Evolutionary conservation across 352 stramenopile species (phyloP), one percentile per base, ranked within the genome.

Genomic region (Phytophthora syringae): DNA sequence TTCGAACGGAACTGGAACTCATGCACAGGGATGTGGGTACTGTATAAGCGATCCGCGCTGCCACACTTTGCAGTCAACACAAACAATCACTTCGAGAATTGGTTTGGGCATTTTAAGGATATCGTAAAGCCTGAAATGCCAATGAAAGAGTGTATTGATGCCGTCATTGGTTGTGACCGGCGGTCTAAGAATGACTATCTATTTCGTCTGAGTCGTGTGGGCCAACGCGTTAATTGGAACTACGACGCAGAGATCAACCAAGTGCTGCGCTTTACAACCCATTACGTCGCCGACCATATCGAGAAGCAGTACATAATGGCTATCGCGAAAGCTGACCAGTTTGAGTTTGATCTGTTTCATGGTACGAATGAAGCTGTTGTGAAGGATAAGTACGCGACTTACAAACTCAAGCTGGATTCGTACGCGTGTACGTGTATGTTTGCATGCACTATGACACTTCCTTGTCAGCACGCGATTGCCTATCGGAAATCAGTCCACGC

Each of bases 71-170:
- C 25, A 5, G 66, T 67, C 2, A 55, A 74, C 45, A 76, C 67
- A 0, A 74, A 80, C 59, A 80, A 80, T 21, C 50, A 44, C 3
- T 40, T 76, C 1, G 67, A 80, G 30, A 65, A 11, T 12, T 72
- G 42, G n/a, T 76, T 80, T 25, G 72, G 67, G 0, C 63, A 70
- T 25, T 57, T 76, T 9, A 73, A 79, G n/a, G 55, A 51, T 61
- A 13, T 28, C 0, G 18, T 70, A 0, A 59, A 27, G 3, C 21
- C 37, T 15, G n/a, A n/a, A 12, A 64, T 34, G 24, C 44, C 25
- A 7, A 68, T 66, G 49, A 16, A 1, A 5, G 13, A 67, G 1
- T 66, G 27, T 13, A 11, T 70, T 13, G 7, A 56, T 5, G 43
- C 15, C 5, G 1, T 78, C 3, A 37, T 74, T n/a, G 52, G 28